Conservation (phyloP, 768 basidiomycete species). For the Suillus alpinus region DNA sequence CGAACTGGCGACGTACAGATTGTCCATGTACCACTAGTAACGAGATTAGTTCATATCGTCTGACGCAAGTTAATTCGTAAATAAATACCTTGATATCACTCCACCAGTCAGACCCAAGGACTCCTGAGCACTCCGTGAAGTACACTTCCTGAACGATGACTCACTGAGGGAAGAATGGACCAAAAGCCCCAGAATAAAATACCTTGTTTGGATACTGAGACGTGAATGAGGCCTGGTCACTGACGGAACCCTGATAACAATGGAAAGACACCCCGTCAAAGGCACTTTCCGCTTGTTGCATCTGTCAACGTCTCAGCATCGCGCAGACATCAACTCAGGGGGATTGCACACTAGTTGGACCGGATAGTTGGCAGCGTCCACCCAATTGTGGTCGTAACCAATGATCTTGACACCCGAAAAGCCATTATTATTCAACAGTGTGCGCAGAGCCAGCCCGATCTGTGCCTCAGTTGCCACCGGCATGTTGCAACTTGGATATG, state of each 20-base stretch:
- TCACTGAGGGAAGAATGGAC: background rate
- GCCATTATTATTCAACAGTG: slow-evolving; percentile 60
- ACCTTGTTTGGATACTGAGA: slow-evolving; percentile 53
- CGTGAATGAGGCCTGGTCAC: slow-evolving; percentile 55
- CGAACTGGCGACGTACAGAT: slow-evolving; percentile 41
- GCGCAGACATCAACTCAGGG: background rate
- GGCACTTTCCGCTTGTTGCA: slow-evolving; percentile 53
- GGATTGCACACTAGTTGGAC: slow-evolving; percentile 44
- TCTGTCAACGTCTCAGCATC: slow-evolving; percentile 28
- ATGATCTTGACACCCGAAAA: slow-evolving; percentile 59
- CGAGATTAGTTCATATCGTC: slow-evolving; percentile 10
- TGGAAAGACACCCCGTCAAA: slow-evolving; percentile 72
- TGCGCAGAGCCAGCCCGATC: slow-evolving; percentile 54
- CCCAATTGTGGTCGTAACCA: slow-evolving; percentile 77
- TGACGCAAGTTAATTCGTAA: background rate
- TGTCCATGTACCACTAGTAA: slow-evolving; percentile 65
- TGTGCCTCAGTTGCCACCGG: slow-evolving; percentile 53
- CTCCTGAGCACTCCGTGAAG: slow-evolving; percentile 65
- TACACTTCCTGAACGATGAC: slow-evolving; percentile 33
- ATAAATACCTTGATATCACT: slow-evolving; percentile 63
- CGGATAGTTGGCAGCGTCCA: slow-evolving; percentile 60
- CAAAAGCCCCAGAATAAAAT: background rate
- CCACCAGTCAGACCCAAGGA: slow-evolving; percentile 74
- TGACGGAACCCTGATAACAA: slow-evolving; percentile 60
- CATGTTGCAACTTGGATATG: slow-evolving; percentile 66